Conservation (phyloP, 2,329 filamentous ascomycete species). For the Talaromyces verruculosus region DNA sequence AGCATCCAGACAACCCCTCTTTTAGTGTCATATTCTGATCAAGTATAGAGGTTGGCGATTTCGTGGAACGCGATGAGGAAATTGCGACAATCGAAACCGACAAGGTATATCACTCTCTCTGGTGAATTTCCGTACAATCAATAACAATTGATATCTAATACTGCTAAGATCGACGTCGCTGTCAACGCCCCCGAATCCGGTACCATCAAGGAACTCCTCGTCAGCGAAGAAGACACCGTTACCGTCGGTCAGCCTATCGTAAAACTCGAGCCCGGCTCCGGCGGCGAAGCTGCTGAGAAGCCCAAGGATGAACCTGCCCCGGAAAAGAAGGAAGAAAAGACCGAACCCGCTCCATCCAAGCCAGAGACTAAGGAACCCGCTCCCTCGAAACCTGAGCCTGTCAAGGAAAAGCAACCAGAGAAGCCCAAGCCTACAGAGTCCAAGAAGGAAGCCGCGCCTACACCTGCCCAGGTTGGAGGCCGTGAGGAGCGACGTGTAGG, state of each 20-base stretch:
- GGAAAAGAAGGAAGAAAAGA: conserved; percentile 36
- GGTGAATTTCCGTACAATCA: conserved; percentile 5
- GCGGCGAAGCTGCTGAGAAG: conserved; percentile 56
- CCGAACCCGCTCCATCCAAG: conserved; percentile 35
- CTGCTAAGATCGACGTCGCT: conserved; percentile 80
- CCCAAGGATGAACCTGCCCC: conserved; percentile 59
- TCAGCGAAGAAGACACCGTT: conserved; percentile 92
- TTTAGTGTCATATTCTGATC: conserved; percentile 24
- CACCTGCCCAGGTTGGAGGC: conserved; percentile 57
- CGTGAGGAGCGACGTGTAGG: conserved; percentile 86
- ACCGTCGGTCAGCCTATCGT: conserved; percentile 89
- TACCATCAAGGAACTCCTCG: conserved; percentile 86
- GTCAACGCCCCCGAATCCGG: conserved; percentile 92
- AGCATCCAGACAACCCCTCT: conserved; percentile 27
- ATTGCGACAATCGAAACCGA: conserved; percentile 99
- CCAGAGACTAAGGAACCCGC: conserved; percentile 28
- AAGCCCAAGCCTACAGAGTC: conserved; percentile 19
- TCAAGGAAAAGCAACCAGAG: conserved; percentile 30
- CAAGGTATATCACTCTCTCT: conserved; percentile 64
- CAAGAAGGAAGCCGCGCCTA: conserved; percentile 35
- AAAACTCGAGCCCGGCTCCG: conserved; percentile 76
- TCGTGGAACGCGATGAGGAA: conserved; percentile 92
- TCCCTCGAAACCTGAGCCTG: conserved; percentile 34
- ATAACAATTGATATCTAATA: background rate
- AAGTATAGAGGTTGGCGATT: conserved; percentile 74